A percentile compares a stretch with the other conserved stretches of the same genome.
These are phyloP conservation scores for Lentinula guzmanii DNA, from an alignment of 768 basidiomycete species.

Conservation along the genomic window DNA sequence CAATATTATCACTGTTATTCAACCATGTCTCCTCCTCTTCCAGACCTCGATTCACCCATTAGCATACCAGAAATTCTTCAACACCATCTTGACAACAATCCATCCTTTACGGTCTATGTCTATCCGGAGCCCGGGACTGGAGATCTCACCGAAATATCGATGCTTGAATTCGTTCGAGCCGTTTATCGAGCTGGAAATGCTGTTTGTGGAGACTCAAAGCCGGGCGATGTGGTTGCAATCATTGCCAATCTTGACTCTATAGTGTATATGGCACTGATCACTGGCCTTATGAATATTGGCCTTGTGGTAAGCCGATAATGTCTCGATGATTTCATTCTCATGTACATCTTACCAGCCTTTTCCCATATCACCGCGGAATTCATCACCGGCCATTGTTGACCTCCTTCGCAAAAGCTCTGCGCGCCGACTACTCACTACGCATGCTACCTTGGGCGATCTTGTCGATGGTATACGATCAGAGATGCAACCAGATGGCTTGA, in stretches of 20 bases:
- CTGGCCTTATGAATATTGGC: constrained; percentile 16
- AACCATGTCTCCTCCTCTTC: background rate
- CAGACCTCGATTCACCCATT: constrained; percentile 18
- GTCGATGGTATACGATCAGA: constrained; percentile 20
- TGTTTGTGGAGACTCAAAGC: background rate
- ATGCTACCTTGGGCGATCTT: constrained; percentile 21
- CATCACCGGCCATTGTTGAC: constrained; percentile 26
- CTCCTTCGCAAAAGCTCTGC: constrained; percentile 32
- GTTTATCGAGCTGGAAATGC: constrained; percentile 18
- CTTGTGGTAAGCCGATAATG: constrained; percentile 9
- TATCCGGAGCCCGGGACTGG: constrained; percentile 10
- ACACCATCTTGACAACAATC: constrained; percentile 16
- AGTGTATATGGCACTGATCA: constrained; percentile 14
- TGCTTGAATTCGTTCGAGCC: constrained; percentile 21
- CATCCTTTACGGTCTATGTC: constrained; percentile 9
- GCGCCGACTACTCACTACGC: constrained; percentile 30
- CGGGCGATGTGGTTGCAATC: constrained; percentile 16
- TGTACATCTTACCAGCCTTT: constrained; percentile 24
- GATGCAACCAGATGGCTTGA: constrained; percentile 14
- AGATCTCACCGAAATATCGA: constrained; percentile 10
- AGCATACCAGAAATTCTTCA: constrained; percentile 16
- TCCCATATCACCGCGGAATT: constrained; percentile 33
- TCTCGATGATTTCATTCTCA: background rate
- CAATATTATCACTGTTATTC: too few relatives aligned
- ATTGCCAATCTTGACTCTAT: constrained; percentile 18